Base-by-base conservation (phyloP, 2,329 filamentous ascomycete genomes). In the Colletotrichum navitas region DNA sequence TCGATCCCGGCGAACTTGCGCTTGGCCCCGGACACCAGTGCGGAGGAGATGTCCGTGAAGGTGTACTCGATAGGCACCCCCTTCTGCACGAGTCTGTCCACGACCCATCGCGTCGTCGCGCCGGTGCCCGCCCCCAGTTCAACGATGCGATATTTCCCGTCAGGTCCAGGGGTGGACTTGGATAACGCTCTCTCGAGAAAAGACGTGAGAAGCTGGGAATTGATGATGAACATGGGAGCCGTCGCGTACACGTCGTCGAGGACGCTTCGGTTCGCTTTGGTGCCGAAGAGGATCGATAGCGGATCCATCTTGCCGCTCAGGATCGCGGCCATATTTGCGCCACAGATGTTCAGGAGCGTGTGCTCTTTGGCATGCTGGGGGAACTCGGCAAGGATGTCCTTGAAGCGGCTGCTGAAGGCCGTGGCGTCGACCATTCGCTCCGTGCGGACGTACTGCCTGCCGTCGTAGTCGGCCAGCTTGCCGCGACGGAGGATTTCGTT, bases 181-280 rank as follows among this genome's bases (percentile, higher is more conserved):
- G 36, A 39, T 7, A 39, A 39, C 11, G 36, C 36, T 14, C 12
- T 39, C 12, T 39, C 36, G 11, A 39, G 36, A 7, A 39, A 39
- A 2, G 36, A 14, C 3, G 36, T 39, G 12, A 39, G 36, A 14
- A 39, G 36, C 36, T 39, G 36, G 36, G 36, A 39, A 14, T 14
- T 39, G 12, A 39, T 39, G 36, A 39, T 56, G 54, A 56, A 56
- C 54, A 56, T 56, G 5, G 54, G 54, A 16, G 54, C 54, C 29
- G 29, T 56, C 18, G 54, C 32, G 16, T 56, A 56, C 16, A 56
- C 54, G 54, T 56, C 54, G 3, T 34, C 54, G 14, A 56, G 54
- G 3, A 56, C 29, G 32, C 18, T 36, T 8, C 54, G 54, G 29
- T 34, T 36, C 21, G 54, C 54, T 32, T 34, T 36, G 32, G 29